phyloP scores from a whole-genome alignment of 768 basidiomycete species.

The Pleurotus tuoliensis region DNA sequence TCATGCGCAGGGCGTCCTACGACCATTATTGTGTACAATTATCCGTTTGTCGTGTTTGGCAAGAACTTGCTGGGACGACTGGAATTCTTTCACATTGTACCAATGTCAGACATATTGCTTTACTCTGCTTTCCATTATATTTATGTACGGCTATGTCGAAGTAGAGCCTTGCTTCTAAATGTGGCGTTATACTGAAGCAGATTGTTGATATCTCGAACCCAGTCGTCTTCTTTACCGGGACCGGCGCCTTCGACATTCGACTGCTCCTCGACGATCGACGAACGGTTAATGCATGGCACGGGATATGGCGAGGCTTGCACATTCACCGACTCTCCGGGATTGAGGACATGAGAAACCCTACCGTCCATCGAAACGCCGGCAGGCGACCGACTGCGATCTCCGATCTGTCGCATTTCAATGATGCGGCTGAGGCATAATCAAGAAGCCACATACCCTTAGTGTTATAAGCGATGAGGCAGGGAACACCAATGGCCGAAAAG shows the following conservation, averaged over 20 bases:
- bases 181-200: slow-evolving; percentile 93
- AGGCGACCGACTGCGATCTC: slow-evolving; percentile 77
- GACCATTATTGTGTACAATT: too few relatives aligned
- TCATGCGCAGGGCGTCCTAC: background rate
- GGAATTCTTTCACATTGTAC: too few relatives aligned
- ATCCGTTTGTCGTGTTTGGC: background rate
- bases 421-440: slow-evolving; percentile 5
- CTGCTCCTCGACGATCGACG: slow-evolving; percentile 54
- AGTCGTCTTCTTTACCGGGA: slow-evolving; percentile 85
- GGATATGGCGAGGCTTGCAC: slow-evolving; percentile 85
- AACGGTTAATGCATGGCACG: slow-evolving; percentile 90
- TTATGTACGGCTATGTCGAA: slow-evolving; percentile 70
- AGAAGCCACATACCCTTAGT: slow-evolving; percentile 49
- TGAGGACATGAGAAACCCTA: slow-evolving; percentile 74
- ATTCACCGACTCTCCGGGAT: slow-evolving; percentile 81
- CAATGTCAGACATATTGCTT: background rate
- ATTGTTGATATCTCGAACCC: slow-evolving; percentile 97
- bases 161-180: slow-evolving; percentile 84
- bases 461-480: slow-evolving; percentile 78
- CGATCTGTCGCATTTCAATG: slow-evolving; percentile 52
- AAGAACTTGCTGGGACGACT: background rate
- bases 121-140: background rate
- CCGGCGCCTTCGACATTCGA: slow-evolving; percentile 60
- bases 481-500: slow-evolving; percentile 88
- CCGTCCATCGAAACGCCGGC: slow-evolving; percentile 95